Base-by-base conservation (phyloP, 2,329 filamentous ascomycete genomes). In the Trichoderma polysporum region DNA sequence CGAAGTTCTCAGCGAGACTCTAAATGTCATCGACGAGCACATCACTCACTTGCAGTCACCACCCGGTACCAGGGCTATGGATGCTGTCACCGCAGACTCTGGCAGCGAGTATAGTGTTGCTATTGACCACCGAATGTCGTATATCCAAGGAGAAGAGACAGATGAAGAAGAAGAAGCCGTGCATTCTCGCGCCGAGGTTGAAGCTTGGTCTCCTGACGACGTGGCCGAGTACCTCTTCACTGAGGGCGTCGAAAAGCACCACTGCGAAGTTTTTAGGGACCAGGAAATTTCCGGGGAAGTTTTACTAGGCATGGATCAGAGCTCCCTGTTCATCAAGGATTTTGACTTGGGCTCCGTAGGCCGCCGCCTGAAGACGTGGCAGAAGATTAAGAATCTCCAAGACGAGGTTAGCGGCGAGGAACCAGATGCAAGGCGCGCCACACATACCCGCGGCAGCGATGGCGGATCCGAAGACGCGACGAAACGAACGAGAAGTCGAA, bases 251-350 rank as follows among this genome's bases (percentile, higher is more conserved):
- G 94, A 98, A 76, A 88, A 90, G 73, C 89, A 90, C 71, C 94
- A 98, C 73, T 99, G 95, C 75, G 91, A 97, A 71, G 92, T 98
- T 3, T 99, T 99, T 74, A 85, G 90, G 72, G 94, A 98, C 74
- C 94, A 99, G 78, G 95, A 99, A 77, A 98, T 99, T 67, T 90
- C 91, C 2, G 95, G 95, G 57, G 94, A 98, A 73, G 94, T 98
- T 4, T 81, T 99, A 45, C 81, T 99, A 61, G 92, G 92, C 62
- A 97, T 98, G 92, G 93, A 97, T 73, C 94, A 97, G 80, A 92
- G 92, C 66, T 96, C 95, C 45, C 84, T 98, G 17, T 97, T 97
- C 76, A 90, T 98, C 82, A 97, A 97, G 76, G 94, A 95, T 54
- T 97, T 97, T 73, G 92, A 97, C 72, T 84, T 98, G 71, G 94